Evolutionary conservation across 805 yeast species (phyloP), one percentile per base, ranked within the genome.

Genomic region (Barnettozyma sp.): DNA sequence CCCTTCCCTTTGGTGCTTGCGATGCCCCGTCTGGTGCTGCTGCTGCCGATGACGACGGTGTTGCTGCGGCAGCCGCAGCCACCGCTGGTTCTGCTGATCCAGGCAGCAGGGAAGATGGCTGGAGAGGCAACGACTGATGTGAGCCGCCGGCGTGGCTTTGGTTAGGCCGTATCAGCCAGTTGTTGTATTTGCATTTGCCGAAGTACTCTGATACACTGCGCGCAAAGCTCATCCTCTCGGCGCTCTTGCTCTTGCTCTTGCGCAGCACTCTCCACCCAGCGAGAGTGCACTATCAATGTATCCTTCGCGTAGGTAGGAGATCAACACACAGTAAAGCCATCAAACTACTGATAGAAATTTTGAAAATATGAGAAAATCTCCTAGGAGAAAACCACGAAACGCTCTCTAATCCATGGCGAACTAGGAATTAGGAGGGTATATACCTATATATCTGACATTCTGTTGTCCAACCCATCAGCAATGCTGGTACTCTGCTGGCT

Each of bases 401-500:
- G 12, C 9, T 22, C 11, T 9, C 9, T 9, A 9, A 12, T 12
- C 11, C 12, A 22, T 27, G 21, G 9, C 30, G 8, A 20, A 20
- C 14, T n/a, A 29, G 18, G 32, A 27, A 27, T 8, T 17, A 27
- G 30, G n/a, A 22, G 11, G 12, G 24, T 22, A 22, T 9, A 22
- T 22, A 22, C 11, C 11, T 9, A 22, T 22, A 42, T 21, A 2
- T 42, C 48, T 24, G 23, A 30, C 40, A 37, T 33, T n/a, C 40
- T 34, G 15, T 48, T 37, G 27, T 49, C 49, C 34, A 56, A 36
- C 33, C 54, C 58, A 46, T 58, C 56, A 20, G 61, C 54, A 33
- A 55, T 52, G 20, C 59, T 54, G 16, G 56, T 52, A 36, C 56
- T 46, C 37, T 44, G 53, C 39, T 59, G 63, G 25, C 63, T 58